Percentiles rank a stretch among this genome's conserved stretches.
phyloP scores from a whole-genome alignment of 2,329 filamentous ascomycete species.

The Colletotrichum liriopes region DNA sequence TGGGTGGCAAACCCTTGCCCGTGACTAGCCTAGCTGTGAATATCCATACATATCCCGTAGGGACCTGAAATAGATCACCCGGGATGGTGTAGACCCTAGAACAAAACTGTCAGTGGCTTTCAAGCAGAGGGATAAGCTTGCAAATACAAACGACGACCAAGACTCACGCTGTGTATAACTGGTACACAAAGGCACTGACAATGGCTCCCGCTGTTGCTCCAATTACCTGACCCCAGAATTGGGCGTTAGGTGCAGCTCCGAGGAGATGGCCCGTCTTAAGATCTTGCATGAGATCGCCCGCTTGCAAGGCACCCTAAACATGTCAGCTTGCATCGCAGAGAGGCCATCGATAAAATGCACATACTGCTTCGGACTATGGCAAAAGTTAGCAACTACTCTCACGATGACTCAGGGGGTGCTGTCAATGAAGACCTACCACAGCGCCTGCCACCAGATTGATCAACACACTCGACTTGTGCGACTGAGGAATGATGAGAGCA shows the following conservation, averaged over 20 bases:
- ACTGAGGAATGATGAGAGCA: constrained; percentile 87
- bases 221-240: constrained; percentile 97
- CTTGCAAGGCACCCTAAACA: constrained; percentile 82
- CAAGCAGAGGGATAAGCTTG: neutral
- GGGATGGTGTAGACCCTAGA: constrained; percentile 87
- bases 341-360: constrained; percentile 33
- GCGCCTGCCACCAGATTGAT: constrained; percentile 97
- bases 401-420: neutral
- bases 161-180: constrained; percentile 80
- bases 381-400: constrained; percentile 4
- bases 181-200: constrained; percentile 89
- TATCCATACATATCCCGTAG: constrained; percentile 97
- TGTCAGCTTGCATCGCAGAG: constrained; percentile 22
- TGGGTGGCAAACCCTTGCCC: constrained; percentile 86
- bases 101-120: neutral
- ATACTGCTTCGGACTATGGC: constrained; percentile 58
- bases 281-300: constrained; percentile 97
- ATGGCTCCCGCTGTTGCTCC: constrained; percentile 90
- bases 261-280: constrained; percentile 96
- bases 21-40: constrained; percentile 96
- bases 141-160: neutral
- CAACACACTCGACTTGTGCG: constrained; percentile 87
- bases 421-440: constrained; percentile 64
- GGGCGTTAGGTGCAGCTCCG: constrained; percentile 91
- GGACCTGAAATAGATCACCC: constrained; percentile 91